A percentile compares a stretch with the other conserved stretches of the same genome.
phyloP scores from a whole-genome alignment of 345 rosid species.

The Eucalyptus erythrocorys region DNA sequence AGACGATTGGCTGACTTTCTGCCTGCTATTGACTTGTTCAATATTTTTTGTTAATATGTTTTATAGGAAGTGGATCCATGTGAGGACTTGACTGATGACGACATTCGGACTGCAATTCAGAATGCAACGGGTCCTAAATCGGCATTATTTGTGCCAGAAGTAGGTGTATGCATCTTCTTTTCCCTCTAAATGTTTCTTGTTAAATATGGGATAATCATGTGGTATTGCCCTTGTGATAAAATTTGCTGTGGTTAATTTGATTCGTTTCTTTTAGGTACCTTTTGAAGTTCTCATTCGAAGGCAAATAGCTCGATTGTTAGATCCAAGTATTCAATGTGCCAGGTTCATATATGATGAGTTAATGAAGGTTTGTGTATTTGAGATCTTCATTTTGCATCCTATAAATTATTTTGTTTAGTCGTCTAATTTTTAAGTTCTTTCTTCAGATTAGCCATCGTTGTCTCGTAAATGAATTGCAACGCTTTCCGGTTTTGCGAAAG shows the following conservation, averaged over 20 bases:
- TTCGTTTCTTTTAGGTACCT: background rate
- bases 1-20: background rate
- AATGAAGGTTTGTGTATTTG: constrained; percentile 41
- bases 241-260: background rate
- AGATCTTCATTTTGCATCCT: background rate
- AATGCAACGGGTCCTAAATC: constrained; percentile 94
- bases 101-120: constrained; percentile 92
- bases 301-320: constrained; percentile 86
- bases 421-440: background rate
- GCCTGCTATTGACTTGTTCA: background rate
- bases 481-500: constrained; percentile 81
- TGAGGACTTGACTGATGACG: constrained; percentile 86
- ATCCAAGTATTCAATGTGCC: constrained; percentile 95
- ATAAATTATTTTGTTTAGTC: background rate
- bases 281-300: constrained; percentile 80
- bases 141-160: constrained; percentile 87
- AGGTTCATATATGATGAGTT: constrained; percentile 94
- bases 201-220: background rate
- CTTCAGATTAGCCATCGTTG: constrained; percentile 87
- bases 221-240: background rate
- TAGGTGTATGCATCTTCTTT: constrained; percentile 15
- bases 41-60: background rate
- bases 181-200: background rate
- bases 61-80: constrained; percentile 95
- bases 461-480: constrained; percentile 58